phyloP scores from a whole-genome alignment of 192 early-diverging fungal genomes.

The Chytriomyces confervae region DNA sequence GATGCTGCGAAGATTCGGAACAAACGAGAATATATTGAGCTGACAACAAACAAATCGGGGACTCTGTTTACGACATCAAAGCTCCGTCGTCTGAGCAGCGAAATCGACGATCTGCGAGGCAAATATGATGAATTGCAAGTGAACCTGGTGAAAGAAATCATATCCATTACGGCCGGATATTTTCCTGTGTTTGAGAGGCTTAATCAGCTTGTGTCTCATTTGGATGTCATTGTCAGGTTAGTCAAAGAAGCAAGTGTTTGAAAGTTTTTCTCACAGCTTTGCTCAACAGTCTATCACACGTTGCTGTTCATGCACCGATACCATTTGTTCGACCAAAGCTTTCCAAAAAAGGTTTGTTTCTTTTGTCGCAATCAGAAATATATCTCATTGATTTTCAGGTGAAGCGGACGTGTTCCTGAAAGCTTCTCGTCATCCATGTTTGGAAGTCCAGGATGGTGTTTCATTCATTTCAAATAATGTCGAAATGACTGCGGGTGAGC shows the following conservation, averaged over 20 bases:
- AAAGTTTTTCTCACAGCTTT: constrained; percentile 61
- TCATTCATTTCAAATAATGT: constrained; percentile 96
- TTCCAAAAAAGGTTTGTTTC: constrained; percentile 48
- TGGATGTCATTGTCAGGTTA: constrained; percentile 87
- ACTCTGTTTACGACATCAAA: constrained; percentile 83
- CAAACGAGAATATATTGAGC: constrained; percentile 78
- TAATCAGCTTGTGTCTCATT: constrained; percentile 74
- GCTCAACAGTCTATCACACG: constrained; percentile 65
- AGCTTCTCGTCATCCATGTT: constrained; percentile 85
- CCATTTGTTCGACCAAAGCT: constrained; percentile 85
- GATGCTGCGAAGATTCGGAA: constrained; percentile 74
- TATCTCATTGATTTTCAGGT: constrained; percentile 39
- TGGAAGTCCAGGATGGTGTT: constrained; percentile 91
- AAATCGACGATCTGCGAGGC: constrained; percentile 62
- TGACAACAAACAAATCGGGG: constrained; percentile 87
- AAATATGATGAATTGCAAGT: constrained; percentile 75
- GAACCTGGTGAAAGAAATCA: constrained; percentile 83
- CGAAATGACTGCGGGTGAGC: constrained; percentile 66
- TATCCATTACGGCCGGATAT: constrained; percentile 85
- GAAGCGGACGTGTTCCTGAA: constrained; percentile 72
- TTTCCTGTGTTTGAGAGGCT: constrained; percentile 80
- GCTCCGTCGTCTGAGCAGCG: constrained; percentile 67
- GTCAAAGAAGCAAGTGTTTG: neutral
- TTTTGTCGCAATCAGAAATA: neutral
- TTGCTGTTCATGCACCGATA: constrained; percentile 78